These are phyloP conservation scores for Platanthera zijinensis DNA, from an alignment of 106 monocot species.

Conservation along the genomic window DNA sequence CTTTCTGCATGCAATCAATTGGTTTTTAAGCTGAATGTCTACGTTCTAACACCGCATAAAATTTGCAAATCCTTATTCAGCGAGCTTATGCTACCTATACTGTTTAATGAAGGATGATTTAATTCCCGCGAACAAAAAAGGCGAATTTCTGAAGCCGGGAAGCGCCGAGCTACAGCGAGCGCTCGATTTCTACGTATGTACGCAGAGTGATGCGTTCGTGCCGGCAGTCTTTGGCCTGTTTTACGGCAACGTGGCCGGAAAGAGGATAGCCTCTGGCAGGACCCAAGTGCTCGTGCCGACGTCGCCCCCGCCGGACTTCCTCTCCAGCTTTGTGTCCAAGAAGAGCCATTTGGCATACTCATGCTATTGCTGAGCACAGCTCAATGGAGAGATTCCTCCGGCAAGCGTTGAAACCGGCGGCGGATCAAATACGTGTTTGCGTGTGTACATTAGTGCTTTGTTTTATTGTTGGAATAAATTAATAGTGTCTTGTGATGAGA, in stretches of 20 bases:
- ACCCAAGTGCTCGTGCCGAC: constrained; percentile 42
- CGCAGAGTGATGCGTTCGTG: constrained; percentile 41
- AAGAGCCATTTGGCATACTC: constrained; percentile 48
- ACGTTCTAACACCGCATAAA: too few relatives aligned
- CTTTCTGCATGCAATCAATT: too few relatives aligned
- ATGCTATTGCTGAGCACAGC: constrained; percentile 33
- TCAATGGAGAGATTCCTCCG: neutral
- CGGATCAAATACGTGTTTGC: neutral
- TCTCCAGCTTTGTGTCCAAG: constrained; percentile 30
- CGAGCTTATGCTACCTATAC: neutral
- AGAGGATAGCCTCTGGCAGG: constrained; percentile 46
- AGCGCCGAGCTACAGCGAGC: constrained; percentile 28
- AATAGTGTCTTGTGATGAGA: too few relatives aligned
- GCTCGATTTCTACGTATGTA: constrained; percentile 43
- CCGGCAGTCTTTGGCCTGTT: constrained; percentile 53
- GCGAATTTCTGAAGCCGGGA: constrained; percentile 14
- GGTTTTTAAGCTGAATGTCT: too few relatives aligned
- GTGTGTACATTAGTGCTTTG: too few relatives aligned
- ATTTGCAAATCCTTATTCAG: too few relatives aligned
- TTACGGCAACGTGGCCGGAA: constrained; percentile 39
- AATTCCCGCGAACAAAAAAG: constrained; percentile 38
- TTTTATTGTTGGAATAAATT: too few relatives aligned
- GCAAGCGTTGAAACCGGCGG: neutral
- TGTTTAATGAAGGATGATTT: constrained; percentile 39
- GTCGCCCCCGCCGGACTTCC: constrained; percentile 14